A percentile compares a stretch with the other conserved stretches of the same genome.
phyloP scores from a whole-genome alignment of 2,329 filamentous ascomycete genomes.

The Penicillium sp. region DNA sequence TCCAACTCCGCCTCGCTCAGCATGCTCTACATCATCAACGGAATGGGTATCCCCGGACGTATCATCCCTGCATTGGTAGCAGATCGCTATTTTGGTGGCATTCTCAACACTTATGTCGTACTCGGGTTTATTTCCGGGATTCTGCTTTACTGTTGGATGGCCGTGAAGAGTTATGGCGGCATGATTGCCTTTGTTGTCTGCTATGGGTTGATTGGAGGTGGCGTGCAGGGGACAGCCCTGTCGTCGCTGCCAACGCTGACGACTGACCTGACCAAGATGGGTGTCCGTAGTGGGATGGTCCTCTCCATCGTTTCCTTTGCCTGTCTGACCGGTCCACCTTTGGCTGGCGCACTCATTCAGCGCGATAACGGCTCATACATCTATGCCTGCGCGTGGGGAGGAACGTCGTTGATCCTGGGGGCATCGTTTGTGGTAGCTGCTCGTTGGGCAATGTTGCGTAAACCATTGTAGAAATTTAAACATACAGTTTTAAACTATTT shows the following conservation, averaged over 20 bases:
- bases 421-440: slow-evolving; percentile 1
- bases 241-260: slow-evolving; percentile 56
- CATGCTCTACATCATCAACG: slow-evolving; percentile 12
- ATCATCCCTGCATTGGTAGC: slow-evolving; percentile 5
- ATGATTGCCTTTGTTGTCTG: slow-evolving; percentile 11
- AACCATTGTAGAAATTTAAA: background rate
- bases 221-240: slow-evolving; percentile 50
- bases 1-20: slow-evolving; percentile 31
- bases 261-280: slow-evolving; percentile 50
- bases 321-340: slow-evolving; percentile 52
- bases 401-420: slow-evolving; percentile 10
- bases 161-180: slow-evolving; percentile 4
- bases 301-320: slow-evolving; percentile 53
- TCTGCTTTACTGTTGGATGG: slow-evolving; percentile 12
- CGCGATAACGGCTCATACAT: slow-evolving; percentile 9
- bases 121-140: slow-evolving; percentile 16
- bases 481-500: background rate
- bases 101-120: slow-evolving; percentile 6
- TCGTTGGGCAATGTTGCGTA: background rate
- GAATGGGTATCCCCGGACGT: slow-evolving; percentile 10
- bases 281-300: slow-evolving; percentile 54
- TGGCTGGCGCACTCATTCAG: slow-evolving; percentile 50
- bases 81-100: slow-evolving; percentile 29
- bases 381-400: slow-evolving; percentile 6
- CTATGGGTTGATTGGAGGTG: slow-evolving; percentile 9